Evolutionary conservation across 2,329 filamentous ascomycete species (phyloP).

Genomic region (Phaeosphaeriaceae sp.): DNA sequence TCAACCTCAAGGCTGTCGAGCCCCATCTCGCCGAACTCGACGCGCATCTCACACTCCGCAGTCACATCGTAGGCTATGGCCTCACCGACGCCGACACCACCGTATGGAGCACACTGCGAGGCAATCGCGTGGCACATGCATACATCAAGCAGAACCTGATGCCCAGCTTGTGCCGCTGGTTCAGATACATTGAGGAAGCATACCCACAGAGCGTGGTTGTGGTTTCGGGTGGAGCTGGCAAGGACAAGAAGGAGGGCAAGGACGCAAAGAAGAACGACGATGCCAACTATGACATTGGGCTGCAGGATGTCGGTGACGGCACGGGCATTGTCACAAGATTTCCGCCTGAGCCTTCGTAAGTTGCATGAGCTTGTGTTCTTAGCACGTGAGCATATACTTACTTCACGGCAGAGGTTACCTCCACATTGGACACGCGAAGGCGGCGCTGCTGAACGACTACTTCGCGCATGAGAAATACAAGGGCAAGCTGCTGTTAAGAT

Average conservation of each 20-base stretch:
- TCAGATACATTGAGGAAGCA: slow-evolving; percentile 80
- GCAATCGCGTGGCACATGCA: slow-evolving; percentile 83
- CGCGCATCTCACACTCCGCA: slow-evolving; percentile 85
- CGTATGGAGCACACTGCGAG: slow-evolving; percentile 83
- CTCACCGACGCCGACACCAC: slow-evolving; percentile 80
- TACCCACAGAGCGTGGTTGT: slow-evolving; percentile 82
- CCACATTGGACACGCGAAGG: slow-evolving; percentile 95
- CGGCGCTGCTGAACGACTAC: slow-evolving; percentile 92
- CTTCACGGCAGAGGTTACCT: slow-evolving; percentile 70
- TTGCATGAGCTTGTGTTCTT: slow-evolving; percentile 19
- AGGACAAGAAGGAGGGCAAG: slow-evolving; percentile 51
- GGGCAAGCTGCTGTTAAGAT: slow-evolving; percentile 87
- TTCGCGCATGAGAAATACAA: slow-evolving; percentile 94
- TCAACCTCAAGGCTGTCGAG: slow-evolving; percentile 86
- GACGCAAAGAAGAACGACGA: slow-evolving; percentile 79
- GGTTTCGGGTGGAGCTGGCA: slow-evolving; percentile 25
- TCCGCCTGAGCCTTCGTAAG: slow-evolving; percentile 88
- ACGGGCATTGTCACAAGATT: slow-evolving; percentile 84
- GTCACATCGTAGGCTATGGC: slow-evolving; percentile 83
- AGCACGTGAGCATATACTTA: slow-evolving; percentile 14
- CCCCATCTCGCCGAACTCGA: slow-evolving; percentile 78
- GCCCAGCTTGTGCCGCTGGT: slow-evolving; percentile 85
- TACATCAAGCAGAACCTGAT: slow-evolving; percentile 81
- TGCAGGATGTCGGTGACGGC: slow-evolving; percentile 82
- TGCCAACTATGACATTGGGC: slow-evolving; percentile 86